Base-by-base conservation (phyloP, 306 rosid species). In the Cicer bijugum region DNA sequence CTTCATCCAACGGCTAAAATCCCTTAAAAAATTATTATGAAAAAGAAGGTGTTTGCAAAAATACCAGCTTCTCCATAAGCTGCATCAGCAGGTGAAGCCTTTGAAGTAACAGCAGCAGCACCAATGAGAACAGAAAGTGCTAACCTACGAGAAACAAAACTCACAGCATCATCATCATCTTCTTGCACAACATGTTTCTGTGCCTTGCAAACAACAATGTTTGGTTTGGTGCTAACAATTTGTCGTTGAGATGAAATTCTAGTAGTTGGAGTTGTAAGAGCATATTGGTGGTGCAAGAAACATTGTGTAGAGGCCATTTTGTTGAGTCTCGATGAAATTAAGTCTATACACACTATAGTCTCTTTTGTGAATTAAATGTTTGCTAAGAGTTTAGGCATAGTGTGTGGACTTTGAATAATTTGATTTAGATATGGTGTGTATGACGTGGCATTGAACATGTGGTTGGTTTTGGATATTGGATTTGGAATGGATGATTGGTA, bases 61-160 rank as follows among this genome's bases (percentile, higher is more conserved):
- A 59, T 86, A 93, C 98, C 97, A 39, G 98, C 88, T 86, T 93
- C 97, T 2, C 98, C 98, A 57, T 86, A 93, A 35, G 98, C 98
- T 1, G 98, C 98, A 80, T 91, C 97, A 20, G 98, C 94, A 47
- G 98, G 97, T 23, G 94, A 83, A 7, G 88, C 97, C 88, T 85
- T 93, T 38, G 97, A 82, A 86, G 85, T 92, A 67, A 91, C 76
- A 77, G 98, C 96, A 10, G 97, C 96, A 62, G 89, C 89, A 50
- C 98, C 97, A 52, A 93, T 77, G 81, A 93, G 89, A 44, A 89
- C 83, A 1, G 96, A 84, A 70, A 93, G 97, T 43, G 97, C 98
- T 80, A 93, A 88, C 0, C 97, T 87, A 57, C 98, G 92, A 67
- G 97, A 91, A 55, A 91, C 74, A 67, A 51, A 50, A 40, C 55